Evolutionary conservation across 1,284 basidiomycete species (phyloP).

Genomic region (Irpex sp.): DNA sequence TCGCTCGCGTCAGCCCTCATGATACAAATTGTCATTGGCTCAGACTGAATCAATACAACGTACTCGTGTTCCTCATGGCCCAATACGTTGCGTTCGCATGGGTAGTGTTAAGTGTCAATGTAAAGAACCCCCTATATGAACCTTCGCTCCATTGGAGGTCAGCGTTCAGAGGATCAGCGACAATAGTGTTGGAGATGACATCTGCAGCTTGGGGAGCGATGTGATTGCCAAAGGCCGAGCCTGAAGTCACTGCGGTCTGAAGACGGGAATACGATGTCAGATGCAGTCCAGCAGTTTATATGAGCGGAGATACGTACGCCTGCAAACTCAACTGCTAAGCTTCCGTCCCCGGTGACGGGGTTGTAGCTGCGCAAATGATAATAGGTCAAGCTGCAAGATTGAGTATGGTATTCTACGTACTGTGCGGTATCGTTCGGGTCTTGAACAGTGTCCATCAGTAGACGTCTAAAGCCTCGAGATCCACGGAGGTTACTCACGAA

Average conservation of each 20-base stretch:
- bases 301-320: constrained; percentile 36
- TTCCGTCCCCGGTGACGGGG: constrained; percentile 47
- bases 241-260: constrained; percentile 40
- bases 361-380: constrained; percentile 39
- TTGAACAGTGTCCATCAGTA: constrained; percentile 16
- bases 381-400: constrained; percentile 4
- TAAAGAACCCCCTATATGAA: constrained; percentile 61
- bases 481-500: constrained; percentile 35
- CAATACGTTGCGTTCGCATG: constrained; percentile 55
- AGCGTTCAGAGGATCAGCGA: constrained; percentile 37
- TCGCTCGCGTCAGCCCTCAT: not conserved
- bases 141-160: constrained; percentile 68
- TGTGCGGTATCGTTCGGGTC: constrained; percentile 49
- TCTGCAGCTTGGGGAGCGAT: constrained; percentile 40
- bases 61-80: constrained; percentile 53
- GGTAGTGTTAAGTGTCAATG: constrained; percentile 42
- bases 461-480: not conserved
- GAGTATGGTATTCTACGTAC: constrained; percentile 24
- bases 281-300: no score
- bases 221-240: constrained; percentile 46
- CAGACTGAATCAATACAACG: constrained; percentile 16
- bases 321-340: constrained; percentile 64
- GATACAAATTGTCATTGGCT: not conserved
- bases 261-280: not conserved
- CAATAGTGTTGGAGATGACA: constrained; percentile 36